phyloP scores from a whole-genome alignment of 306 rosid species.

The Amphicarpaea edgeworthii region DNA sequence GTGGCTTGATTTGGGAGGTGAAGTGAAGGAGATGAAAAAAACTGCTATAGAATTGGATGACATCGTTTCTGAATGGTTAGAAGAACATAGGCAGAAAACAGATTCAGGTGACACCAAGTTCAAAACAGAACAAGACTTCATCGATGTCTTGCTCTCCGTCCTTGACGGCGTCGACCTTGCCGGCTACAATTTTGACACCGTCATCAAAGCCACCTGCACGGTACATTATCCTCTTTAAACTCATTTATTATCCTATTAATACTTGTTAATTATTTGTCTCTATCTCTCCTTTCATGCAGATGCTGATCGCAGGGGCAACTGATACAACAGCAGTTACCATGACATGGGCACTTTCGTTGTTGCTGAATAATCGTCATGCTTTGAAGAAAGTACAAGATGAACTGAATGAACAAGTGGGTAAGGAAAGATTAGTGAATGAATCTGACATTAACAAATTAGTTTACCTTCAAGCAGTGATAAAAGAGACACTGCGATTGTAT shows the following conservation, averaged over 20 bases:
- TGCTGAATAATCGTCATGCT: constrained; percentile 39
- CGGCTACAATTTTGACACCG: constrained; percentile 46
- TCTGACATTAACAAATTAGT: constrained; percentile 54
- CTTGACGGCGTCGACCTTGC: constrained; percentile 24
- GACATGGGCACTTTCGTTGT: constrained; percentile 38
- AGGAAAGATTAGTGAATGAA: constrained; percentile 54
- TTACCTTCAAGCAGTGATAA: constrained; percentile 53
- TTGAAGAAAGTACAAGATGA: constrained; percentile 14
- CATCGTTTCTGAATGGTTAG: constrained; percentile 22
- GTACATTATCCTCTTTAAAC: constrained; percentile 41
- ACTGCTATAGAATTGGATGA: constrained; percentile 5
- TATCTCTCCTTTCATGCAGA: too few relatives aligned
- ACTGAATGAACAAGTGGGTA: constrained; percentile 51
- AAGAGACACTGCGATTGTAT: constrained; percentile 52
- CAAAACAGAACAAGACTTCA: constrained; percentile 46
- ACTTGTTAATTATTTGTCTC: too few relatives aligned
- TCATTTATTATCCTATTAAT: too few relatives aligned
- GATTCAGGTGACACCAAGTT: neutral
- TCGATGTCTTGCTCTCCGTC: constrained; percentile 46
- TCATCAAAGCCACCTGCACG: constrained; percentile 62
- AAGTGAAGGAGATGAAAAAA: constrained; percentile 9
- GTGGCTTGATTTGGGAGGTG: constrained; percentile 28
- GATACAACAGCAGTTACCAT: constrained; percentile 62
- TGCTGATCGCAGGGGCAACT: constrained; percentile 50
- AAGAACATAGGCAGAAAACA: constrained; percentile 2